Evolutionary conservation across 768 basidiomycete genomes (phyloP), one percentile per base, ranked within the genome.

Genomic region (Trametes sanguinea): DNA sequence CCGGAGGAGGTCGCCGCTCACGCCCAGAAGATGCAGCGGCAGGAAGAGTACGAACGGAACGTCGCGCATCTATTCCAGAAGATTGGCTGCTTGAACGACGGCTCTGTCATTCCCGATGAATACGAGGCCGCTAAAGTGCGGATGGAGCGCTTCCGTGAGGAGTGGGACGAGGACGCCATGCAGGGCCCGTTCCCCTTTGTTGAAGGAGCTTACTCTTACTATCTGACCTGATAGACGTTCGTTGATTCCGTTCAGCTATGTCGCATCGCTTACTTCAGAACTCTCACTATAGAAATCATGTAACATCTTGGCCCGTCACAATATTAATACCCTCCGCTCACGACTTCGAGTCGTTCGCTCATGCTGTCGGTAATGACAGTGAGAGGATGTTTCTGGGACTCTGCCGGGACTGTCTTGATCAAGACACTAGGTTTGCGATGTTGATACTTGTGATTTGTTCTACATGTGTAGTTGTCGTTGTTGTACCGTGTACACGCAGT

Each of bases 171-270:
- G 29, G 29, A 6, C 3, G 51, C 42, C 6, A 60, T 60, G 51
- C 52, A 60, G 22, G 58, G 59, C 4, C 59, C 59, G 14, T 60
- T 60, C 44, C 59, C 59, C 6, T 39, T 60, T 17, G 45, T 32
- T 13, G 51, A 60, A 17, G 43, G 51, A 16, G 51, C 43, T 6
- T 29, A 40, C 17, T 50, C 48, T 0, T 43, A 58, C 27, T 51
- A 32, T 39, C 57, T 58, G 27, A 16, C 40, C 44, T 54, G 17
- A 44, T 35, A 35, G 35, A 37, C 35, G 6, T 37, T 37, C 10
- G 35, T 37, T 37, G 5, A 37, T 10, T 37, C 10, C 10, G 35
- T 5, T 37, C 35, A 37, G 35, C 35, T 10, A 10, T 37, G 35
- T 37, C 35, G 35, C 35, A 37, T 6, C 35, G 35, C 35, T 37